Evolutionary conservation across 2,329 filamentous ascomycete species (phyloP).

Genomic region (Chlorencoelia australis): DNA sequence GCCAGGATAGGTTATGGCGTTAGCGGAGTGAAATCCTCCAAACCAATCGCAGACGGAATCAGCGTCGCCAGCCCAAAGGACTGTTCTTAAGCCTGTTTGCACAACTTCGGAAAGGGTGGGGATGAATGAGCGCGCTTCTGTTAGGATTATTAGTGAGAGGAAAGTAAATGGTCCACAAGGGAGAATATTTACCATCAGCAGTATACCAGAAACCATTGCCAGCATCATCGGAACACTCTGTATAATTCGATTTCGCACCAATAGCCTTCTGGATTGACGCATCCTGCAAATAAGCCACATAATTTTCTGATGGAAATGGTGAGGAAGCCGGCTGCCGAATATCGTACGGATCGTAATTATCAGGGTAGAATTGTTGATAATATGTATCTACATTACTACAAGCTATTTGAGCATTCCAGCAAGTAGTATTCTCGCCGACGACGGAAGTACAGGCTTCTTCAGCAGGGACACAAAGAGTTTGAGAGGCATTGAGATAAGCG

Average conservation of each 20-base stretch:
- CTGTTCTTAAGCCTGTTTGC: slow-evolving; percentile 36
- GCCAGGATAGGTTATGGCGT: slow-evolving; percentile 35
- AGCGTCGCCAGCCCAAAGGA: slow-evolving; percentile 36
- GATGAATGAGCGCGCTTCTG: slow-evolving; percentile 35
- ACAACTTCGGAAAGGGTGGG: slow-evolving; percentile 35
- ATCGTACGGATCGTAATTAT: slow-evolving; percentile 8
- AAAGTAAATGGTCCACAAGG: no score
- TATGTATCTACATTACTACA: slow-evolving; percentile 25
- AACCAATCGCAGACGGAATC: slow-evolving; percentile 51
- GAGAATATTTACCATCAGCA: slow-evolving; percentile 29
- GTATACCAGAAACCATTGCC: slow-evolving; percentile 31
- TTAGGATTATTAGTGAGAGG: slow-evolving; percentile 16
- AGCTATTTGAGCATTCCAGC: slow-evolving; percentile 53
- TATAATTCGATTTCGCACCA: slow-evolving; percentile 34
- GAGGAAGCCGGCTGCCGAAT: slow-evolving; percentile 10
- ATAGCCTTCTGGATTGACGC: slow-evolving; percentile 32
- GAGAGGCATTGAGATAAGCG: slow-evolving; percentile 27
- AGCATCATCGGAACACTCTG: slow-evolving; percentile 31
- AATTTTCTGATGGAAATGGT: slow-evolving; percentile 30
- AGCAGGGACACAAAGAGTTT: slow-evolving; percentile 29
- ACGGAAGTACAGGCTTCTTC: slow-evolving; percentile 29
- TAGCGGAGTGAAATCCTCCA: slow-evolving; percentile 36
- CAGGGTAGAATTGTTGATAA: slow-evolving; percentile 1
- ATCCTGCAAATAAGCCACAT: slow-evolving; percentile 32
- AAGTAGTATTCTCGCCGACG: slow-evolving; percentile 67